Conservation (phyloP, 495 filamentous ascomycete species). For the Neurospora tetraspora region DNA sequence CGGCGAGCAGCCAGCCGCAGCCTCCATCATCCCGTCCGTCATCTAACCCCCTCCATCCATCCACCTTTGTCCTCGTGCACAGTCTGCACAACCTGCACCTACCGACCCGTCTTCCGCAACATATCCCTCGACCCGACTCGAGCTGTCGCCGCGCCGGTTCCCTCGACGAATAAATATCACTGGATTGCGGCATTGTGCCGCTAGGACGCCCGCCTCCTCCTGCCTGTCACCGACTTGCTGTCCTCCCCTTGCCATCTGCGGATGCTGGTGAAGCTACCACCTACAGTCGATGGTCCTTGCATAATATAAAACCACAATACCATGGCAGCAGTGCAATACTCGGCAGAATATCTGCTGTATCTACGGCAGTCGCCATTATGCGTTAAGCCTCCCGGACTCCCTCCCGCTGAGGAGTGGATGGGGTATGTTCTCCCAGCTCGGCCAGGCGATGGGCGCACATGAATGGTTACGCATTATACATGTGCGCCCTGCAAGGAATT, state of each 20-base stretch:
- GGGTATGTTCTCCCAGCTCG: constrained; percentile 49
- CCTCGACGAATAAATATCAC: background rate
- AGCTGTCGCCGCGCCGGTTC: background rate
- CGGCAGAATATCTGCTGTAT: constrained; percentile 63
- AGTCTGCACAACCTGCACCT: background rate
- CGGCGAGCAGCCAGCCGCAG: background rate
- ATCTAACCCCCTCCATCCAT: background rate
- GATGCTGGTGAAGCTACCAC: background rate
- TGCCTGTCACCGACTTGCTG: background rate
- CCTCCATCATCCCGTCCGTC: background rate
- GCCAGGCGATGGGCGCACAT: background rate
- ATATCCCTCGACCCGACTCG: background rate
- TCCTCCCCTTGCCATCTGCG: background rate
- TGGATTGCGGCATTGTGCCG: background rate
- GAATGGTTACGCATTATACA: background rate
- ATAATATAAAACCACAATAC: constrained; percentile 12
- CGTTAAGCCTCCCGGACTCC: constrained; percentile 67
- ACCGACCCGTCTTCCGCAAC: background rate
- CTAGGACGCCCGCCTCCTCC: background rate
- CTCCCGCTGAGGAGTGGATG: constrained; percentile 96
- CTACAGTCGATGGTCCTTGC: constrained; percentile 15
- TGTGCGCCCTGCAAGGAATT: background rate
- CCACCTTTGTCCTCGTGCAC: background rate
- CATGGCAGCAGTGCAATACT: constrained; percentile 53
- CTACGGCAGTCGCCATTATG: constrained; percentile 80